Base-by-base conservation (phyloP, 2,329 filamentous ascomycete species). In the Aspergillus spinulosporus region DNA sequence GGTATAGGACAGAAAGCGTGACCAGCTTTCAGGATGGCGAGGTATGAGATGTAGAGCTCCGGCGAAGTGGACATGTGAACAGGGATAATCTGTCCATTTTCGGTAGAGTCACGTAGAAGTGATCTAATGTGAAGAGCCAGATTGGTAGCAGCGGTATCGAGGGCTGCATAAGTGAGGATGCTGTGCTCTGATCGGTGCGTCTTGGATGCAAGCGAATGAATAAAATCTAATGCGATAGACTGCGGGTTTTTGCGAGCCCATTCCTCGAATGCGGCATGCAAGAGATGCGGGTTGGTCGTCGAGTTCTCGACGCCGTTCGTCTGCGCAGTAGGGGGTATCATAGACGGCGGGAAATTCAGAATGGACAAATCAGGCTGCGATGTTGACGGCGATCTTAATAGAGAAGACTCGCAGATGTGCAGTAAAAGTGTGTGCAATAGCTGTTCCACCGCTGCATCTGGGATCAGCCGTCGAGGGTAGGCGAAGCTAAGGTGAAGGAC, bases 1-100 rank as follows among this genome's bases (percentile, higher is more conserved):
- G 73, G 69, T n/a, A 76, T 62, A 1, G 74, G 74, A 46, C 64
- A 75, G 53, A 75, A 74, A 6, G 71, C 69, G 34, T 66, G 57
- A 21, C 72, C 73, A 11, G 72, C 68, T 55, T 75, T 75, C 11
- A 75, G 60, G 56, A 66, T 59, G 15, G 62, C 73, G 6, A 75
- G 65, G 48, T 74, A 75, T 11, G 69, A 66, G 26, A 73, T 66
- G 53, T 75, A 76, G 3, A 76, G 65, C 58, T 74, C 73, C 0
- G 72, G 71, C 6, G 65, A 68, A n/a, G 66, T 68, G 34, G 66
- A 47, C 64, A 69, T 68, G 45, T 68, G 62, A 31, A 69, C 66
- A 9, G 67, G 66, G 48, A 69, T 63, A 31, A 69, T 64, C 7
- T 56, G 59, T n/a, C 58, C 55, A 46, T 55, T 28, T 8, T 57